Base-by-base conservation (phyloP, 306 rosid genomes). In the Oxytropis ochrocephala region DNA sequence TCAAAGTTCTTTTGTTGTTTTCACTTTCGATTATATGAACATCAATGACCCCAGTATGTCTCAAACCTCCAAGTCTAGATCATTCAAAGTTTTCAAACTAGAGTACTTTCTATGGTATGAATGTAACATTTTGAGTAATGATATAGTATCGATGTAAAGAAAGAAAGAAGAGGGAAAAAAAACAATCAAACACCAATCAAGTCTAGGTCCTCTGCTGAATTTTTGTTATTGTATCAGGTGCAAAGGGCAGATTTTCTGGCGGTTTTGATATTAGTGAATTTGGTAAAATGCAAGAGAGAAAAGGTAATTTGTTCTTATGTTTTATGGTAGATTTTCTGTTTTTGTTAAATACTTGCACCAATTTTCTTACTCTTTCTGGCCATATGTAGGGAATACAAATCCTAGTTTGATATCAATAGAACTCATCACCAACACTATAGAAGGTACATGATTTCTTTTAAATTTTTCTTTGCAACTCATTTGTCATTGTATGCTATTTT, bases 251-350 rank as follows among this genome's bases (percentile, higher is more conserved):
- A 67, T 93, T 93, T 84, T 93, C 98, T 30, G 98, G 98, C 46
- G 98, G 98, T 29, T 94, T 94, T 79, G 98, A 94, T 69, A 94
- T 94, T 18, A 21, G 63, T 74, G 89, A 95, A 60, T 94, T 94
- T 47, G 90, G 87, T 63, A 78, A 82, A 67, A 42, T 78, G 38
- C 96, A 79, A 79, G 77, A 80, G 55, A 89, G 85, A 41, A 72
- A 35, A 16, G 87, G 98, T 94, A 71, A 60, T 79, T 65, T 42
- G 14, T 60, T 35, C n/a, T 13, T 29, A 6, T 30, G 18, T 13
- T 49, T 0, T 11, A 0, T 43, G 18, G 18, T 17, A 27, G 24
- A n/a, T 44, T 66, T 52, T 68, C 30, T 74, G 29, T 21, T 60
- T 27, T 29, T 29, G 17, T 57, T 57, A 29, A 74, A 54, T 43